Percentiles rank a stretch among this genome's conserved stretches.
Evolutionary conservation across 2,329 filamentous ascomycete species (phyloP).

Genomic region (Penicillium sp.): DNA sequence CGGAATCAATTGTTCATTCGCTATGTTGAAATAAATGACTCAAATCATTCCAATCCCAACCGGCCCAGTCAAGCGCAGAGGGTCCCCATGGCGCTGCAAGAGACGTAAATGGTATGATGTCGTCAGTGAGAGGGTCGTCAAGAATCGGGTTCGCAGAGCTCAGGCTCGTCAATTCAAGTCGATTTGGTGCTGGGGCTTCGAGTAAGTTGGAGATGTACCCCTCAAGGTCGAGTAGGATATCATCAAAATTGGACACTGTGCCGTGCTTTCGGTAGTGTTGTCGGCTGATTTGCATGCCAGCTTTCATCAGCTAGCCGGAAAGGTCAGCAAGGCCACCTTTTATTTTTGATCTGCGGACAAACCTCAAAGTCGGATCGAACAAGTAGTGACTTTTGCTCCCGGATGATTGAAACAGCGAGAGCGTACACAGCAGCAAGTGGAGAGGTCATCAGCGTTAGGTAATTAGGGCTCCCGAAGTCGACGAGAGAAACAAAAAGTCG

Average conservation of each 20-base stretch:
- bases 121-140: neutral
- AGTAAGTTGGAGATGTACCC: neutral
- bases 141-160: neutral
- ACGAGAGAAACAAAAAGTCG: slow-evolving; percentile 9
- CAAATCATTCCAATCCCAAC: slow-evolving; percentile 18
- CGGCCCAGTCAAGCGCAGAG: slow-evolving; percentile 10
- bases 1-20: neutral
- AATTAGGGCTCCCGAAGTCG: slow-evolving; percentile 5
- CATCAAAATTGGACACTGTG: slow-evolving; percentile 7
- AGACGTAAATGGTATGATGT: neutral
- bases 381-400: slow-evolving; percentile 7
- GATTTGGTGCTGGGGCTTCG: neutral
- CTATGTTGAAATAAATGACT: slow-evolving; percentile 15
- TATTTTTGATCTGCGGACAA: neutral
- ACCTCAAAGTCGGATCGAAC: slow-evolving; percentile 17
- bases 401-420: slow-evolving; percentile 10
- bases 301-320: slow-evolving; percentile 12
- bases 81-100: slow-evolving; percentile 4
- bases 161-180: neutral
- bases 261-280: slow-evolving; percentile 6
- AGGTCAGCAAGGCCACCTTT: neutral
- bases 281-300: slow-evolving; percentile 7
- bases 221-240: slow-evolving; percentile 5
- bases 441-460: slow-evolving; percentile 7
- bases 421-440: slow-evolving; percentile 11